Evolutionary conservation across 176 grass and related monocot genomes (phyloP).

Genomic region (Triticum monococcum): DNA sequence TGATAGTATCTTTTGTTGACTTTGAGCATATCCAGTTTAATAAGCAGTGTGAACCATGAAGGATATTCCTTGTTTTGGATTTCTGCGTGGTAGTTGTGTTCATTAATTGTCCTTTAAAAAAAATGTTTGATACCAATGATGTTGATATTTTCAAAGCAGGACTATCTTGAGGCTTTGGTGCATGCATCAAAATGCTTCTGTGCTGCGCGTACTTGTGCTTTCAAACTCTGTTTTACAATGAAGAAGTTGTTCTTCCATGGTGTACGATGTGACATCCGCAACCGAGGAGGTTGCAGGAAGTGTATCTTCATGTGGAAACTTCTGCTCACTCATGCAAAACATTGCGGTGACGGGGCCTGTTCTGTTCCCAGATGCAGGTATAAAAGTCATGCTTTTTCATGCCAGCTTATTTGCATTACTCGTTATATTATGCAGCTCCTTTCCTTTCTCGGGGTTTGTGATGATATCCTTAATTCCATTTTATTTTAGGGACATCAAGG

Average conservation of each 20-base stretch:
- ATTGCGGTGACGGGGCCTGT: constrained; percentile 14
- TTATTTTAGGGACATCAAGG: constrained; percentile 44
- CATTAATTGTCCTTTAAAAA: neutral
- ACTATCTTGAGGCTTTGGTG: constrained; percentile 55
- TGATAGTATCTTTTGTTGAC: neutral
- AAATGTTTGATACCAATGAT: neutral
- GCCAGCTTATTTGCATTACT: neutral
- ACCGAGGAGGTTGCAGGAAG: constrained; percentile 46
- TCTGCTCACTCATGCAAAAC: constrained; percentile 45
- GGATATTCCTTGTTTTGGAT: neutral
- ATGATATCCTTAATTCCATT: neutral
- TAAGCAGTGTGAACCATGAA: neutral
- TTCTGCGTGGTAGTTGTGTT: neutral
- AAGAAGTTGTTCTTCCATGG: constrained; percentile 81
- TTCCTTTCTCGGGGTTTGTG: neutral
- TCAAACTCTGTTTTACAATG: constrained; percentile 44
- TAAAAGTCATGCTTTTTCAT: constrained; percentile 25
- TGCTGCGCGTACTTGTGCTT: constrained; percentile 41
- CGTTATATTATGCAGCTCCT: neutral
- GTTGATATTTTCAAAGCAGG: constrained; percentile 52
- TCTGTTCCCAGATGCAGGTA: constrained; percentile 58
- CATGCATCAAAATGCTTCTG: constrained; percentile 69
- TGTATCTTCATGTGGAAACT: constrained; percentile 83
- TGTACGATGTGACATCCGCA: constrained; percentile 46
- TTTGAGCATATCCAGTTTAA: neutral